Conservation (phyloP, 2,329 filamentous ascomycete species). For the Cephalotrichum gorgonifer region DNA sequence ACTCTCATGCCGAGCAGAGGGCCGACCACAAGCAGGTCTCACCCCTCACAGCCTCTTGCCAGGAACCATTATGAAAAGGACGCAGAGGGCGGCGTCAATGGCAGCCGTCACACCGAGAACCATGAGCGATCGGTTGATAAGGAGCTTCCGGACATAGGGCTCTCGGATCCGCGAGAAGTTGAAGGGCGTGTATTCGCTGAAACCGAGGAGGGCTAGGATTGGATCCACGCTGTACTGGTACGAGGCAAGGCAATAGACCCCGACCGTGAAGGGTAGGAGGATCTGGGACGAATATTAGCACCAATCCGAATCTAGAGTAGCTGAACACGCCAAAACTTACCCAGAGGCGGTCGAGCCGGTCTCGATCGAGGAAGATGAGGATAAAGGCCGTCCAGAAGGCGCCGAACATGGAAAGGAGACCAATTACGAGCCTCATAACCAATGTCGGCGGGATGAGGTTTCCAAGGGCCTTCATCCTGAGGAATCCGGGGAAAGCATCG, state of each 20-base stretch:
- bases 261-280: conserved; percentile 85
- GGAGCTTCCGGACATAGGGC: conserved; percentile 77
- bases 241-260: conserved; percentile 77
- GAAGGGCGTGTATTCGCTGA: conserved; percentile 95
- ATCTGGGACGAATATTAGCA: conserved; percentile 22
- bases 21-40: neutral
- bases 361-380: conserved; percentile 80
- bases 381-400: conserved; percentile 92
- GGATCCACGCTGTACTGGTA: conserved; percentile 97
- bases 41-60: conserved; percentile 60
- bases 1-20: neutral
- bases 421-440: conserved; percentile 74
- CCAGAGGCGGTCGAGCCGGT: conserved; percentile 68
- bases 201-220: conserved; percentile 75
- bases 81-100: conserved; percentile 70
- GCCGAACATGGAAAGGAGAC: conserved; percentile 77
- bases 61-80: conserved; percentile 91
- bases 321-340: conserved; percentile 40
- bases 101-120: conserved; percentile 66
- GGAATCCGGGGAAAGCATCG: conserved; percentile 95
- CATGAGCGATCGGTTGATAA: conserved; percentile 74
- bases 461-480: conserved; percentile 87
- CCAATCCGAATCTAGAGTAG: neutral
- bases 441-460: conserved; percentile 90
- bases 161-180: conserved; percentile 82